These are phyloP conservation scores for Neofusicoccum cordaticola DNA, from an alignment of 2,329 filamentous ascomycete species.

Conservation along the genomic window DNA sequence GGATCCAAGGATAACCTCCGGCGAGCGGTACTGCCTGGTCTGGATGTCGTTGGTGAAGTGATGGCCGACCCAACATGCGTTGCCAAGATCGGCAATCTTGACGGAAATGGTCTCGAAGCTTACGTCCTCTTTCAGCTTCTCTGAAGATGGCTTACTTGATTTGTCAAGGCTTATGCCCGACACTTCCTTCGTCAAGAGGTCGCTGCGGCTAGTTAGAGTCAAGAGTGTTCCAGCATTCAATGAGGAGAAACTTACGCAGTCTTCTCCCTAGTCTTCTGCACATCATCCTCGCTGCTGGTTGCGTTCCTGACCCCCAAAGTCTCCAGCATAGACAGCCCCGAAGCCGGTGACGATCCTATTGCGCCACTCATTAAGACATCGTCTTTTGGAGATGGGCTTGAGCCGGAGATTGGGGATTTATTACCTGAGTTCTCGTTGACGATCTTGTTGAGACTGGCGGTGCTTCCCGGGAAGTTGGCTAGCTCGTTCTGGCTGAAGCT, in stretches of 20 bases:
- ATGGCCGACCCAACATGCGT: conserved; percentile 97
- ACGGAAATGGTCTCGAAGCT: conserved; percentile 84
- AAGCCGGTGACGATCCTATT: conserved; percentile 47
- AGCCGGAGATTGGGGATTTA: conserved; percentile 41
- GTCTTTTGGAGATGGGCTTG: conserved; percentile 41
- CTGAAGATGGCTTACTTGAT: conserved; percentile 42
- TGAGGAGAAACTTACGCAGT: conserved; percentile 68
- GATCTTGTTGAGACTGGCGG: conserved; percentile 79
- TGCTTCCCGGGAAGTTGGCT: conserved; percentile 54
- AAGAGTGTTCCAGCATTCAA: background rate
- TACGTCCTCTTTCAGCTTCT: conserved; percentile 62
- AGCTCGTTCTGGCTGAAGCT: conserved; percentile 80
- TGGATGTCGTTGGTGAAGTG: conserved; percentile 99
- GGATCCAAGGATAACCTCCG: conserved; percentile 91
- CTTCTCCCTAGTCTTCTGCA: conserved; percentile 83
- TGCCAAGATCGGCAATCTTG: conserved; percentile 97
- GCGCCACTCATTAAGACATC: conserved; percentile 55
- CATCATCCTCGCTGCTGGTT: conserved; percentile 51
- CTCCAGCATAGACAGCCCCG: conserved; percentile 58
- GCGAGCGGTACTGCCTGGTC: conserved; percentile 93
- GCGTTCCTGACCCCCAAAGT: conserved; percentile 53
- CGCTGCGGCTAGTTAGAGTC: conserved; percentile 49
- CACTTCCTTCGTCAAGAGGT: conserved; percentile 86
- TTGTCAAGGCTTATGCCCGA: conserved; percentile 91
- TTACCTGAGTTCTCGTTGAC: conserved; percentile 68